Conservation (phyloP, 2,329 filamentous ascomycete species). For the Trichoderma sp. region DNA sequence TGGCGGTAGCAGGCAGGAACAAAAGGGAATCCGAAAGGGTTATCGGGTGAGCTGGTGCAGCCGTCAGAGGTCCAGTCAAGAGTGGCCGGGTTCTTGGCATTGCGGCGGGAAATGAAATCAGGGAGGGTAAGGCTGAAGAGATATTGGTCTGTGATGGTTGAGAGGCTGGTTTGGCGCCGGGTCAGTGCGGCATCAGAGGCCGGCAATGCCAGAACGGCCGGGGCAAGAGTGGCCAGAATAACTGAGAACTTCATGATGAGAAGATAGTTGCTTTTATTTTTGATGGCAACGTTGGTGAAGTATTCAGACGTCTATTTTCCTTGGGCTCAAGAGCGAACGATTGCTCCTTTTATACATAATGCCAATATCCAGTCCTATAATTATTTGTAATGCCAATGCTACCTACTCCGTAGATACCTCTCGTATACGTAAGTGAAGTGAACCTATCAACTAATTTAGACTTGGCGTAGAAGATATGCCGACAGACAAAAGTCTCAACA, state of each 20-base stretch:
- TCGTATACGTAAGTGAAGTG: neutral
- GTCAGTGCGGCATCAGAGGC: constrained; percentile 5
- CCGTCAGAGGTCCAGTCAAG: constrained; percentile 44
- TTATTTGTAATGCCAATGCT: neutral
- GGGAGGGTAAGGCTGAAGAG: constrained; percentile 44
- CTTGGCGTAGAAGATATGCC: neutral
- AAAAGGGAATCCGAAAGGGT: constrained; percentile 45
- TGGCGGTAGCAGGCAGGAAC: constrained; percentile 49
- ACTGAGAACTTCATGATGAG: constrained; percentile 34
- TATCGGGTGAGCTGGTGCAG: constrained; percentile 43
- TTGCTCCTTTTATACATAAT: neutral
- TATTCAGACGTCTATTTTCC: too few species aligned
- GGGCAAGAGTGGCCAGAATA: constrained; percentile 25
- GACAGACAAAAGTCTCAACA: neutral
- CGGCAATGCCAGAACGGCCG: constrained; percentile 28
- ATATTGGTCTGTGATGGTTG: constrained; percentile 43
- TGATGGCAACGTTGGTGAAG: neutral
- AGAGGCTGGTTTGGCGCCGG: constrained; percentile 27
- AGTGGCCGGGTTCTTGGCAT: constrained; percentile 37
- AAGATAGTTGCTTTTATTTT: neutral
- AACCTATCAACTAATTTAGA: neutral
- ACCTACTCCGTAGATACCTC: neutral
- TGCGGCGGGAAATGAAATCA: constrained; percentile 41
- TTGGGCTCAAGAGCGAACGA: neutral
- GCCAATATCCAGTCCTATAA: neutral